Conservation (phyloP, 208 protist species). For the Crithidia sp. region DNA sequence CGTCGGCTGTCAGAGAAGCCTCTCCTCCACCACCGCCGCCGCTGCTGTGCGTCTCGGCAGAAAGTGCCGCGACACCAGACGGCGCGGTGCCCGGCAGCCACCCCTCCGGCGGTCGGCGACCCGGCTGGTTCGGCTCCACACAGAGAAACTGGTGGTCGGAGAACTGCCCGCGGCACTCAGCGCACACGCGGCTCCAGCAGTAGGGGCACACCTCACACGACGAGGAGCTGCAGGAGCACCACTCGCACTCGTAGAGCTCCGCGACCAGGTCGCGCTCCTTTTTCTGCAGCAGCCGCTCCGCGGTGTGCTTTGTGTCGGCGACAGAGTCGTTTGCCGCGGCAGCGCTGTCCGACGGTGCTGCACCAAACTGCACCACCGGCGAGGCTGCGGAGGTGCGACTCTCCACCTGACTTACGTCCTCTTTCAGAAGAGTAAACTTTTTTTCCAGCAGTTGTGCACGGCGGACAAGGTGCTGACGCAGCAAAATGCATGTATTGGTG, state of each 20-base stretch:
- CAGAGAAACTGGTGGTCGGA: constrained; percentile 54
- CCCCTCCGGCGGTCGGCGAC: constrained; percentile 2
- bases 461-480: constrained; percentile 25
- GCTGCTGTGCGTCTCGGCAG: neutral
- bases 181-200: constrained; percentile 49
- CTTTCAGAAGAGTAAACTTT: neutral
- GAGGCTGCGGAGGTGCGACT: neutral
- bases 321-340: neutral
- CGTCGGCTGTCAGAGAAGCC: neutral
- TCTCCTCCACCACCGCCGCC: neutral
- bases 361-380: no score
- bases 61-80: neutral
- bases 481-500: constrained; percentile 33
- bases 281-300: neutral
- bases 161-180: constrained; percentile 47
- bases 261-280: constrained; percentile 21
- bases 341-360: no score
- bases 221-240: constrained; percentile 37
- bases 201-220: constrained; percentile 43
- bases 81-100: constrained; percentile 8
- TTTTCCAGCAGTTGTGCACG: constrained; percentile 17
- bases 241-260: constrained; percentile 49
- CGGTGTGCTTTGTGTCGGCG: neutral
- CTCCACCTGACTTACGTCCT: neutral
- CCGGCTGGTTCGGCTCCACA: constrained; percentile 17